phyloP scores from a whole-genome alignment of 495 filamentous ascomycete species.

The Talaromyces adpressus region DNA sequence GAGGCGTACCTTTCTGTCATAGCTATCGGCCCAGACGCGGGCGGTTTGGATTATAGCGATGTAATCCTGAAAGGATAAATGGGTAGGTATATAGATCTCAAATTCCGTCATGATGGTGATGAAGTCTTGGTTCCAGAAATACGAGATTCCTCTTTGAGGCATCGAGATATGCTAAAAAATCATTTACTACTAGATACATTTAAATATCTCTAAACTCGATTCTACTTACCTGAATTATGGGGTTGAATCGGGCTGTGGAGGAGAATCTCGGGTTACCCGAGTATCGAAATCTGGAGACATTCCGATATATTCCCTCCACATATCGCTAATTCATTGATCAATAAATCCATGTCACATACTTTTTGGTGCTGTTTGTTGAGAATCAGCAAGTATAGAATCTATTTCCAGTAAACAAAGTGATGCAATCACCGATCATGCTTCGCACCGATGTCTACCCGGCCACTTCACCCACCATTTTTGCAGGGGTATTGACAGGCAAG shows the following conservation, averaged over 20 bases:
- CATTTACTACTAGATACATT: background rate
- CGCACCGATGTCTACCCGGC: slow-evolving; percentile 11
- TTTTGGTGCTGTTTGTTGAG: too few species aligned
- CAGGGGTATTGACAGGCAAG: slow-evolving; percentile 41
- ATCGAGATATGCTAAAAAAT: background rate
- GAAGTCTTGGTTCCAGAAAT: background rate
- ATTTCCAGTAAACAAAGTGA: background rate
- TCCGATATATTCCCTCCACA: background rate
- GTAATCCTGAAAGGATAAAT: slow-evolving; percentile 20
- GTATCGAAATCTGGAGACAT: background rate
- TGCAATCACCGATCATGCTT: background rate
- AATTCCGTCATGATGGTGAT: slow-evolving; percentile 7
- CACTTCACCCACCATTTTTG: slow-evolving; percentile 29
- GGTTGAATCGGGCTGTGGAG: background rate
- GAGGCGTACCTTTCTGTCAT: slow-evolving; percentile 19
- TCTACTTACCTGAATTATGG: background rate
- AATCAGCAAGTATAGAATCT: too few species aligned
- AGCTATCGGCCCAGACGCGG: slow-evolving; percentile 18
- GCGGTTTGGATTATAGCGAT: slow-evolving; percentile 18
- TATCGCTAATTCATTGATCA: background rate
- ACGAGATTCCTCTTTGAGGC: background rate
- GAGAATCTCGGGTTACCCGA: background rate
- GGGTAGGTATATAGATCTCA: slow-evolving; percentile 19
- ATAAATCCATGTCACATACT: too few species aligned
- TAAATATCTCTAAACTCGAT: background rate